phyloP scores from a whole-genome alignment of 306 rosid genomes.

The Malus domestica region DNA sequence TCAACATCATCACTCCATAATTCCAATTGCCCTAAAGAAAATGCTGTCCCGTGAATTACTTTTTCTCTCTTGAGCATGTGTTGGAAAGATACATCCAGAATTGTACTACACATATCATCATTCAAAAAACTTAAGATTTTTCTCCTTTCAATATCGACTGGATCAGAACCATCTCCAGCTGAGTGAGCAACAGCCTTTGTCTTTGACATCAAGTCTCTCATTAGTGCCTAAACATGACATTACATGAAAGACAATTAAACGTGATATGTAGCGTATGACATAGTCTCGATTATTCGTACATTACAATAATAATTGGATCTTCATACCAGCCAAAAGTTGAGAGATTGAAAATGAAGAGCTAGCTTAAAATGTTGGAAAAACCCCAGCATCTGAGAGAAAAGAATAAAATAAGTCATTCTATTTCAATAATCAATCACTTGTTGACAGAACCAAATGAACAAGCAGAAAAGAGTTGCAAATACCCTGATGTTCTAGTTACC shows the following conservation, averaged over 20 bases:
- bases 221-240: constrained; percentile 42
- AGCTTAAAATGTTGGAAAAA: constrained; percentile 78
- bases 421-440: not conserved
- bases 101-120: constrained; percentile 56
- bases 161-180: constrained; percentile 45
- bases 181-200: constrained; percentile 49
- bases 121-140: constrained; percentile 48
- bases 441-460: not conserved
- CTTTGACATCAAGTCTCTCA: constrained; percentile 83
- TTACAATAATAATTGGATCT: not conserved
- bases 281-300: constrained; percentile 1
- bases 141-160: constrained; percentile 46
- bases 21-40: constrained; percentile 65
- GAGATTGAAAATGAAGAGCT: constrained; percentile 78
- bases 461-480: not conserved
- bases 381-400: constrained; percentile 70
- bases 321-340: constrained; percentile 93
- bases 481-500: constrained; percentile 34
- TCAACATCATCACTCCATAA: constrained; percentile 94
- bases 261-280: constrained; percentile 5
- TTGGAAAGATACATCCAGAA: constrained; percentile 77
- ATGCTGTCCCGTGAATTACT: constrained; percentile 44
- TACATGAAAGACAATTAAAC: constrained; percentile 7
- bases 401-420: constrained; percentile 2
- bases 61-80: constrained; percentile 84